These are phyloP conservation scores for Pleurotus tuoliensis DNA, from an alignment of 768 basidiomycete genomes.

Conservation along the genomic window DNA sequence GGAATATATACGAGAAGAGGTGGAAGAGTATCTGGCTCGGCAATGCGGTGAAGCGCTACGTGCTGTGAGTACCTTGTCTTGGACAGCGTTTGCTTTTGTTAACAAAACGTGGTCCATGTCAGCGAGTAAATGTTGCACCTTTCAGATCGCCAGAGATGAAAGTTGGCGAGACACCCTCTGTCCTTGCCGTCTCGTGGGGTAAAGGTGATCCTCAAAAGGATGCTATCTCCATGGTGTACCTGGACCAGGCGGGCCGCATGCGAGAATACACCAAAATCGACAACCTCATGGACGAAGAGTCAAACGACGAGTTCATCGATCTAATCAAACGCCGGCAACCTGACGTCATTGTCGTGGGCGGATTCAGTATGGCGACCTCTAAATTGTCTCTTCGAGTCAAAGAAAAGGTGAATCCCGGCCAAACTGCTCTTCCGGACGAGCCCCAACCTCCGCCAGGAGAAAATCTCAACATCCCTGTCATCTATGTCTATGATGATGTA, in stretches of 20 bases:
- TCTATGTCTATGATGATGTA: constrained; percentile 86
- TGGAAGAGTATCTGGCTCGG: constrained; percentile 76
- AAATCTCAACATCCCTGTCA: constrained; percentile 61
- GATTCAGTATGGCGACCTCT: constrained; percentile 79
- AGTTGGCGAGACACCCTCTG: constrained; percentile 67
- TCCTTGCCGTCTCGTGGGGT: constrained; percentile 92
- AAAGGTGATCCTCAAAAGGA: constrained; percentile 93
- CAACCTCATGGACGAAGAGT: constrained; percentile 71
- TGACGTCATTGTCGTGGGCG: constrained; percentile 85
- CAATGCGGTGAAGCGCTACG: constrained; percentile 67
- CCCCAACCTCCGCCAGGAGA: constrained; percentile 33
- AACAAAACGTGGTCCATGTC: constrained; percentile 14
- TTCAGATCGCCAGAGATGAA: constrained; percentile 60
- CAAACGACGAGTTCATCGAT: constrained; percentile 72
- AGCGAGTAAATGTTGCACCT: constrained; percentile 86
- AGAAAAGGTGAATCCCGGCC: constrained; percentile 38
- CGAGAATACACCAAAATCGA: constrained; percentile 90
- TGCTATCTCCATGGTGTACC: constrained; percentile 76
- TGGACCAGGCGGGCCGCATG: constrained; percentile 86
- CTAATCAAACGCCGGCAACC: constrained; percentile 81
- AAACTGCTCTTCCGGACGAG: constrained; percentile 17
- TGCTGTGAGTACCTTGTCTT: constrained; percentile 44
- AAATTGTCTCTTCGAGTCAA: constrained; percentile 66
- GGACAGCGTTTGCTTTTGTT: not conserved
- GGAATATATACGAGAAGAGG: constrained; percentile 86